Conservation (phyloP, 192 early-diverging fungal species). For the Backusella circina region DNA sequence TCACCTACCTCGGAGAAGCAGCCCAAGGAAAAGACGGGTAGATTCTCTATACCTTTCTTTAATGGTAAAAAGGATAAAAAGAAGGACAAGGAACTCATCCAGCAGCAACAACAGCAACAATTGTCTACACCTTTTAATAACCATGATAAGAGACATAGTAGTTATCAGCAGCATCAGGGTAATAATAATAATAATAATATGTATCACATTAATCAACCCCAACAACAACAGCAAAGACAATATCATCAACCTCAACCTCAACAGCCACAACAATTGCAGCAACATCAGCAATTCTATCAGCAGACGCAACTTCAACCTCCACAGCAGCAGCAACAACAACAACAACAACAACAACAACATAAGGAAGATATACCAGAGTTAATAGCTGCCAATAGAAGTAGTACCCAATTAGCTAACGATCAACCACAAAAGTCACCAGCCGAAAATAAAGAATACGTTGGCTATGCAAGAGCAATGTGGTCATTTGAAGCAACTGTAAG, state of each 20-base stretch:
- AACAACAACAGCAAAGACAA: not conserved
- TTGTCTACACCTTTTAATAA: not conserved
- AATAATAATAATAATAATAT: not conserved
- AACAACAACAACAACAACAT: not conserved
- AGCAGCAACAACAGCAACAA: slow-evolving; percentile 3
- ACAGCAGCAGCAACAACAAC: not conserved
- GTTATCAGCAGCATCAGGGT: not conserved
- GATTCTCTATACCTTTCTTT: slow-evolving; percentile 6
- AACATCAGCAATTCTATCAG: not conserved
- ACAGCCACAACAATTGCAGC: not conserved
- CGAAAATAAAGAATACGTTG: not conserved
- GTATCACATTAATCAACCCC: not conserved
- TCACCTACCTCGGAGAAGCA: not conserved
- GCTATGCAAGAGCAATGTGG: slow-evolving; percentile 27
- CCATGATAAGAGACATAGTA: not conserved
- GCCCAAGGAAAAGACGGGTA: not conserved
- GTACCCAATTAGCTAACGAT: not conserved
- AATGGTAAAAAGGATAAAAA: slow-evolving; percentile 10
- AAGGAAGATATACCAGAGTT: slow-evolving; percentile 1
- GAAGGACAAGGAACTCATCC: slow-evolving; percentile 5
- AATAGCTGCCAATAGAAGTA: not conserved
- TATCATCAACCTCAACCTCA: not conserved
- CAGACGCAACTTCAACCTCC: not conserved
- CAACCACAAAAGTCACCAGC: not conserved
- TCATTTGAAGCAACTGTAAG: slow-evolving; percentile 40